Conservation (phyloP, 225 moss, liverwort and hornwort species). For the Antitrichia curtipendula region DNA sequence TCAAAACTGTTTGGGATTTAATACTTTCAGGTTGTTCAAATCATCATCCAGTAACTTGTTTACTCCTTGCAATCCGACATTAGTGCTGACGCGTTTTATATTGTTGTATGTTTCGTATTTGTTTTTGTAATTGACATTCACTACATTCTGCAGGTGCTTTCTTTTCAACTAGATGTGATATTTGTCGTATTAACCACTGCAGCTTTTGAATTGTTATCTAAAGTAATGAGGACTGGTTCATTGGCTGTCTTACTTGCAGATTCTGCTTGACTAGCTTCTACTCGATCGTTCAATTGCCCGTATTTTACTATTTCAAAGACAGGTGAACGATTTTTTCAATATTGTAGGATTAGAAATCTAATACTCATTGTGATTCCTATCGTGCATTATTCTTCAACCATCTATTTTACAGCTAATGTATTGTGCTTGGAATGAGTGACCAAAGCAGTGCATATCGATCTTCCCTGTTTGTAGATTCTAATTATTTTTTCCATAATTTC, state of each 20-base stretch:
- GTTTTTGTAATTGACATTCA: neutral
- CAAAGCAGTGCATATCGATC: neutral
- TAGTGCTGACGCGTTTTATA: neutral
- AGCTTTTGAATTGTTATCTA: neutral
- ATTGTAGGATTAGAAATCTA: neutral
- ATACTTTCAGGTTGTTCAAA: neutral
- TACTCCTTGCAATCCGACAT: neutral
- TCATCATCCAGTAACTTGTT: neutral
- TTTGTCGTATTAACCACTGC: neutral
- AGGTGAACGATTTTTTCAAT: neutral
- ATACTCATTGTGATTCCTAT: neutral
- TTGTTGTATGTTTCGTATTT: neutral
- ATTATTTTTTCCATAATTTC: neutral
- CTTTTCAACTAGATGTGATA: neutral
- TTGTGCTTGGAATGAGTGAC: neutral
- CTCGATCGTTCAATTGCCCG: neutral
- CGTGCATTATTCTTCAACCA: neutral
- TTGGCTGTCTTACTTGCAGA: conserved; percentile 1
- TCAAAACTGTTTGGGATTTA: neutral
- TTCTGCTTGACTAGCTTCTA: neutral
- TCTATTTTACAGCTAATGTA: neutral
- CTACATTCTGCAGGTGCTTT: neutral
- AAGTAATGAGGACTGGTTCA: neutral
- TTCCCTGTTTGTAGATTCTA: neutral
- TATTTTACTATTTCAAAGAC: neutral